These are phyloP conservation scores for Perkinsus marinus DNA, from an alignment of 169 alveolate species.

Conservation along the genomic window DNA sequence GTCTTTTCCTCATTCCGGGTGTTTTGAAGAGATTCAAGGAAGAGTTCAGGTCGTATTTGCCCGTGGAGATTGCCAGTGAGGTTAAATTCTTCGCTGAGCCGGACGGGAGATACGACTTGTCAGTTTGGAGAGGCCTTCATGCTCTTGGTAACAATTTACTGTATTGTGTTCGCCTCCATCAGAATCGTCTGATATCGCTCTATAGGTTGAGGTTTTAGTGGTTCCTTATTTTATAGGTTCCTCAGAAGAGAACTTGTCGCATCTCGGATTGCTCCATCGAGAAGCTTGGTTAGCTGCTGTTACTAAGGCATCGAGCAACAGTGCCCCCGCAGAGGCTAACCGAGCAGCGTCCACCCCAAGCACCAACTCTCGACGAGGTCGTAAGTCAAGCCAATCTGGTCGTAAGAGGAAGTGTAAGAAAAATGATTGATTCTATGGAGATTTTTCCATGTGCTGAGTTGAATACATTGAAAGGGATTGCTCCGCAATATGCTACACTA, in stretches of 20 bases:
- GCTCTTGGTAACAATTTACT: background rate
- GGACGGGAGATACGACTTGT: background rate
- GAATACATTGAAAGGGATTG: background rate
- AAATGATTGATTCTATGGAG: background rate
- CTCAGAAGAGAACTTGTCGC: background rate
- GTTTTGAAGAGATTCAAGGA: background rate
- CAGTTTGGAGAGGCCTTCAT: background rate
- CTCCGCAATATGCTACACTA: background rate
- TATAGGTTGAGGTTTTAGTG: background rate
- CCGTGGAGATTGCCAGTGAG: background rate
- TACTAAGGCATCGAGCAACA: background rate
- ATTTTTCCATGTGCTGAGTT: background rate
- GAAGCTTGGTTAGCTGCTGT: background rate
- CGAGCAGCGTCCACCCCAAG: background rate
- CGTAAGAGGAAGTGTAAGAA: background rate
- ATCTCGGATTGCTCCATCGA: background rate
- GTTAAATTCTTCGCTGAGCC: background rate
- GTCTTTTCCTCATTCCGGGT: background rate
- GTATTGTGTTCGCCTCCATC: too few relatives aligned
- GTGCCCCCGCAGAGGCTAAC: background rate
- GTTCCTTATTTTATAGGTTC: background rate
- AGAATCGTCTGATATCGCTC: background rate
- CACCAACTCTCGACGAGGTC: background rate
- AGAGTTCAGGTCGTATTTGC: background rate
- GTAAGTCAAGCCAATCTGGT: background rate